Evolutionary conservation across 2,329 filamentous ascomycete species (phyloP), one percentile per base, ranked within the genome.

Genomic region (Hansfordia pulvinata): DNA sequence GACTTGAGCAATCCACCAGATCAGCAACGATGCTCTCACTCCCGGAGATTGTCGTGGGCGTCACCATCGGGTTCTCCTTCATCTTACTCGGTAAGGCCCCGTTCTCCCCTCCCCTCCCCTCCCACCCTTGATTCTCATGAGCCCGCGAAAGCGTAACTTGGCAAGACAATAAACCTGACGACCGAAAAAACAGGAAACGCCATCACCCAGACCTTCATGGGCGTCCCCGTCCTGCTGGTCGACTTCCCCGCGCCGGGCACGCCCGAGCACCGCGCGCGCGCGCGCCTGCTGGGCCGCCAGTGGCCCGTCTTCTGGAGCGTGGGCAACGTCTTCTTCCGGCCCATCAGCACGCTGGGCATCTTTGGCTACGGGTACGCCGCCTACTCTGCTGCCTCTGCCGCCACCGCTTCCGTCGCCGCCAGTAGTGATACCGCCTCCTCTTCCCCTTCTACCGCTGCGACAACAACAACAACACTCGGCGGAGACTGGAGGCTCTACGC

Each of bases 121-220:
- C n/a, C n/a, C n/a, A n/a, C n/a, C n/a, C n/a, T n/a, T n/a, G n/a
- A n/a, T n/a, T n/a, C n/a, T n/a, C n/a, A n/a, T n/a, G n/a, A n/a
- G n/a, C n/a, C n/a, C n/a, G n/a, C n/a, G n/a, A n/a, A n/a, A n/a
- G n/a, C n/a, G n/a, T n/a, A n/a, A n/a, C n/a, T n/a, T n/a, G n/a
- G n/a, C n/a, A n/a, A n/a, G n/a, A n/a, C n/a, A n/a, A n/a, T n/a
- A n/a, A n/a, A n/a, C n/a, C n/a, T n/a, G n/a, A n/a, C n/a, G n/a
- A n/a, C n/a, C n/a, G n/a, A n/a, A n/a, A n/a, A n/a, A n/a, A n/a
- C 17, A 63, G 60, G 60, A 29, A 64, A 64, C 45, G 61, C 60
- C 9, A 57, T 65, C 29, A 64, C 61, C 14, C 60, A 64, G 42
- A 62, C 59, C 10, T 62, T 54, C 45, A 64, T 64, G 60, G 58